Conservation (phyloP, 352 stramenopile genomes). For the Phytophthora megakarya region DNA sequence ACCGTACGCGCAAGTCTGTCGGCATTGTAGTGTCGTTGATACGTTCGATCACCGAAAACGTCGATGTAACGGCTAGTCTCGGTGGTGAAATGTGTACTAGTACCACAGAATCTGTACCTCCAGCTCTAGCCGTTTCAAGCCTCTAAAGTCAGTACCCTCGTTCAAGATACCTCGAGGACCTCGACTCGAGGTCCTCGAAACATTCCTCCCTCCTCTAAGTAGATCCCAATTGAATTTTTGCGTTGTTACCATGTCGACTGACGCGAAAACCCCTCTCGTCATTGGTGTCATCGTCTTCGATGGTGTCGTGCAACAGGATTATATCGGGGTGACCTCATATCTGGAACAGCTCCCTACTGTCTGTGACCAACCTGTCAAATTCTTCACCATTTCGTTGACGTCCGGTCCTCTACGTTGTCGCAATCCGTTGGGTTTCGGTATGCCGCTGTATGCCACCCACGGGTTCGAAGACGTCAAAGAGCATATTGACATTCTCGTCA, state of each 20-base stretch:
- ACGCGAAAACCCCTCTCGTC: conserved; percentile 24
- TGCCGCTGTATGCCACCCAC: conserved; percentile 44
- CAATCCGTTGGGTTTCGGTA: conserved; percentile 35
- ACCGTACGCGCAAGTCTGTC: neutral
- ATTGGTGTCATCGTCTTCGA: conserved; percentile 70
- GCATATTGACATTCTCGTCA: conserved; percentile 50
- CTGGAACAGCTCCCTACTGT: conserved; percentile 57
- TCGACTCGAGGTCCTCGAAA: too few relatives aligned
- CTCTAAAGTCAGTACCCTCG: conserved; percentile 13
- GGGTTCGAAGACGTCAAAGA: conserved; percentile 34
- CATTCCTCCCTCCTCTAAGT: neutral
- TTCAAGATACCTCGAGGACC: neutral
- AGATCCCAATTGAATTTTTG: neutral
- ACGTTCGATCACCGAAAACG: conserved; percentile 20
- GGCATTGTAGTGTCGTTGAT: conserved; percentile 12
- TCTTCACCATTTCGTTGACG: conserved; percentile 53
- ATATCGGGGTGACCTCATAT: conserved; percentile 59
- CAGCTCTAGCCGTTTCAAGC: neutral
- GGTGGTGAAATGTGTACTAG: conserved; percentile 10
- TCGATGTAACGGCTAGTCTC: conserved; percentile 18
- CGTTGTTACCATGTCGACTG: conserved; percentile 20
- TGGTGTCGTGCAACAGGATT: conserved; percentile 64
- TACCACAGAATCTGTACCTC: neutral
- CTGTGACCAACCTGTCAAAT: conserved; percentile 45
- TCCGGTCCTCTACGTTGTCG: conserved; percentile 41